Evolutionary conservation across 352 stramenopile species (phyloP).

Genomic region (Phytopythium montanum): DNA sequence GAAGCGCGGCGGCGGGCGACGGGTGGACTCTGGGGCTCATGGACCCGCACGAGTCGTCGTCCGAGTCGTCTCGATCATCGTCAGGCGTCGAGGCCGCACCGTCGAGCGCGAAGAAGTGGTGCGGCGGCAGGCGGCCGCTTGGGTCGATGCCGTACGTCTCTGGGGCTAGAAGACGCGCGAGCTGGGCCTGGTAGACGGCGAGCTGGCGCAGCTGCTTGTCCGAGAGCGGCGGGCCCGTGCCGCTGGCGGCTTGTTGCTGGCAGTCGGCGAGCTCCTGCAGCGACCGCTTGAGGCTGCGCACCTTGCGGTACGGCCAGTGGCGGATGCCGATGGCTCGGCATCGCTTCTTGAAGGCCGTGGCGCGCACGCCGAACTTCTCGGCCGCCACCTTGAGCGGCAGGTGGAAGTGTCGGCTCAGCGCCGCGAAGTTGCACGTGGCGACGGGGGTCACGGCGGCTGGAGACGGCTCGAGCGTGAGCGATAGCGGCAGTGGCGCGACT

Average conservation of each 20-base stretch:
- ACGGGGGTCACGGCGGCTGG: constrained; percentile 7
- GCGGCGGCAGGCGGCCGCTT: constrained; percentile 38
- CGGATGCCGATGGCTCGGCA: constrained; percentile 58
- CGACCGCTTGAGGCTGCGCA: constrained; percentile 53
- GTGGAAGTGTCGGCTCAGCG: constrained; percentile 54
- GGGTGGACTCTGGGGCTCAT: constrained; percentile 24
- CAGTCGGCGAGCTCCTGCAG: constrained; percentile 59
- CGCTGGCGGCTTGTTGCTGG: constrained; percentile 47
- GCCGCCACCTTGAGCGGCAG: constrained; percentile 53
- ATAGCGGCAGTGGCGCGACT: constrained; percentile 2
- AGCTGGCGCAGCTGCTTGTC: constrained; percentile 77
- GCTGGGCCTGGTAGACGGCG: constrained; percentile 59
- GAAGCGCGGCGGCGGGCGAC: constrained; percentile 12
- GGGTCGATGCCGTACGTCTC: constrained; percentile 83
- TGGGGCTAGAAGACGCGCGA: constrained; percentile 73
- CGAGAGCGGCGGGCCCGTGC: constrained; percentile 42
- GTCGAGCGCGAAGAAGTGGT: constrained; percentile 33
- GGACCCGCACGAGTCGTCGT: constrained; percentile 43
- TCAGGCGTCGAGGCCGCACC: constrained; percentile 13
- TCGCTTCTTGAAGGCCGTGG: constrained; percentile 59
- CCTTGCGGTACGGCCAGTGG: constrained; percentile 63
- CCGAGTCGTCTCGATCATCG: constrained; percentile 55
- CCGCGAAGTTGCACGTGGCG: constrained; percentile 31
- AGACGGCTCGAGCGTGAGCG: not conserved
- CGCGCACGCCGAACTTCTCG: constrained; percentile 58